phyloP scores from a whole-genome alignment of 257 asterid genomes.

The Nemophila menziesii region DNA sequence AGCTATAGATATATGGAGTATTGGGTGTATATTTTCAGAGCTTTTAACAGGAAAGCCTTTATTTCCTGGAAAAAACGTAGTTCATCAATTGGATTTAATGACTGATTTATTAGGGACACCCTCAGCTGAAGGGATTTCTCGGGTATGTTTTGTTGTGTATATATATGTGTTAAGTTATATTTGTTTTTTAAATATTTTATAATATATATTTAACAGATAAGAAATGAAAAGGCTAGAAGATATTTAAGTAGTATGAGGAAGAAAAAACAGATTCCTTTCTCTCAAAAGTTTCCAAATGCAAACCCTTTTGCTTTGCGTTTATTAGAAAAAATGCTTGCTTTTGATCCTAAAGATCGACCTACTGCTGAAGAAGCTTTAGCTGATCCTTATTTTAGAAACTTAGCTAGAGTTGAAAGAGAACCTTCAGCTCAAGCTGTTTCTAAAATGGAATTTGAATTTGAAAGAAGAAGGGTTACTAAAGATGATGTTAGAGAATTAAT shows the following conservation, averaged over 20 bases:
- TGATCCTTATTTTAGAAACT: conserved; percentile 93
- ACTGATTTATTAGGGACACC: conserved; percentile 88
- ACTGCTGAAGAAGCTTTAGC: conserved; percentile 98
- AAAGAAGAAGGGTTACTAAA: conserved; percentile 86
- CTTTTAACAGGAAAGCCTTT: conserved; percentile 86
- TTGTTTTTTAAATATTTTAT: conserved; percentile 11
- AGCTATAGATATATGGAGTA: conserved; percentile 96
- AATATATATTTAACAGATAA: conserved; percentile 48
- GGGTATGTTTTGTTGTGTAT: conserved; percentile 32
- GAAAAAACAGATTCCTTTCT: conserved; percentile 67
- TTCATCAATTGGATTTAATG: conserved; percentile 92
- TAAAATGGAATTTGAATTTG: conserved; percentile 97
- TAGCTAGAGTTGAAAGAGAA: conserved; percentile 94
- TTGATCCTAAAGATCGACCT: conserved; percentile 94
- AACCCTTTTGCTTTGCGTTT: conserved; percentile 84
- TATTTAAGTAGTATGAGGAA: conserved; percentile 94
- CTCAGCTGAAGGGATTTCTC: conserved; percentile 79
- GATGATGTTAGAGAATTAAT: conserved; percentile 88
- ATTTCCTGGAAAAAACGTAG: conserved; percentile 95
- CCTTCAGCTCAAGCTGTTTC: conserved; percentile 93
- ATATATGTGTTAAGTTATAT: conserved; percentile 2
- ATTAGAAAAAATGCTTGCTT: conserved; percentile 88
- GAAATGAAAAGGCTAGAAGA: conserved; percentile 97
- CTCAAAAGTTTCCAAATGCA: conserved; percentile 79
- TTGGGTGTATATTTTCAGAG: conserved; percentile 94